Percentiles rank a stretch among this genome's conserved stretches.
phyloP scores from a whole-genome alignment of 2,329 filamentous ascomycete species.

The Aureobasidium musti region DNA sequence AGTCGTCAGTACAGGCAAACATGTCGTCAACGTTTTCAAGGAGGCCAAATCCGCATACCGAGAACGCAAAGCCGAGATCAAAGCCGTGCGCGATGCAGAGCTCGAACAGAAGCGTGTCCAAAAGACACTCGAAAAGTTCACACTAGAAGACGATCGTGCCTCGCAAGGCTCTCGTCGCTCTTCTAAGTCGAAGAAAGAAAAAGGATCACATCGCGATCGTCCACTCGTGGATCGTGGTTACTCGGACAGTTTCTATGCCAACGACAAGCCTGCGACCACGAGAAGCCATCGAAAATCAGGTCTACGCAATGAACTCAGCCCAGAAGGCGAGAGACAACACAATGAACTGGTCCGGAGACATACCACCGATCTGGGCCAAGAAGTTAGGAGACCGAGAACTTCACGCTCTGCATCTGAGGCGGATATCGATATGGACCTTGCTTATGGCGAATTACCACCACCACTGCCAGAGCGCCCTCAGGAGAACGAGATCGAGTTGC shows the following conservation, averaged over 20 bases:
- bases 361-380: slow-evolving; percentile 38
- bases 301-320: slow-evolving; percentile 37
- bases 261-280: slow-evolving; percentile 39
- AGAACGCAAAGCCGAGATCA: slow-evolving; percentile 81
- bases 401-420: slow-evolving; percentile 45
- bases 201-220: slow-evolving; percentile 31
- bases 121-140: slow-evolving; percentile 49
- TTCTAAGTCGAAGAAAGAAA: slow-evolving; percentile 16
- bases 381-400: slow-evolving; percentile 27
- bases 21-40: slow-evolving; percentile 86
- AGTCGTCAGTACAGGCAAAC: slow-evolving; percentile 87
- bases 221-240: slow-evolving; percentile 49
- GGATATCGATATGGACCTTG: slow-evolving; percentile 84
- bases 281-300: slow-evolving; percentile 37
- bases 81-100: slow-evolving; percentile 65
- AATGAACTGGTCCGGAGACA: slow-evolving; percentile 49
- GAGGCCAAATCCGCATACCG: slow-evolving; percentile 86
- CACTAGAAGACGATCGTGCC: slow-evolving; percentile 39
- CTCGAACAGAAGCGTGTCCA: slow-evolving; percentile 61
- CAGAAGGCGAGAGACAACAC: slow-evolving; percentile 37
- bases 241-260: slow-evolving; percentile 50
- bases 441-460: slow-evolving; percentile 80
- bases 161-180: slow-evolving; percentile 35
- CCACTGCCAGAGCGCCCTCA: slow-evolving; percentile 55
- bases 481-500: slow-evolving; percentile 60